These are phyloP conservation scores for Heliosperma pusillum DNA, from an alignment of 148 eudicot species.

Conservation along the genomic window DNA sequence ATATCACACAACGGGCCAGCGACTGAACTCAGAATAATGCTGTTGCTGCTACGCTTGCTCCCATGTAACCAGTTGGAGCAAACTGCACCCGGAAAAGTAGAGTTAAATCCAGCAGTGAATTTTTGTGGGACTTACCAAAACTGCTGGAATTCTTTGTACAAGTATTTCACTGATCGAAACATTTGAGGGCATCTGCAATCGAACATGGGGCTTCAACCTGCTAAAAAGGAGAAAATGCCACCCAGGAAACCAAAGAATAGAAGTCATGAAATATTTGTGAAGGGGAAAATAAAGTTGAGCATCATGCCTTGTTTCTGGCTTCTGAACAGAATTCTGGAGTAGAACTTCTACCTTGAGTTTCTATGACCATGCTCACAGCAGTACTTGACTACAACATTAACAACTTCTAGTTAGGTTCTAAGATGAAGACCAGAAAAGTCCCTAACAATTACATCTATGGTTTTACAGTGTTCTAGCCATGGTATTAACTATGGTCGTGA, in stretches of 20 bases:
- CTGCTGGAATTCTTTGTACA: constrained; percentile 21
- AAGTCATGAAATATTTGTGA: constrained; percentile 37
- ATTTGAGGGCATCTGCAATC: constrained; percentile 21
- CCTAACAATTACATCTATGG: neutral
- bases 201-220: constrained; percentile 46
- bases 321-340: constrained; percentile 38
- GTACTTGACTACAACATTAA: constrained; percentile 40
- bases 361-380: constrained; percentile 46
- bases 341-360: constrained; percentile 51
- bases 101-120: constrained; percentile 33
- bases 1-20: constrained; percentile 14
- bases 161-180: constrained; percentile 7
- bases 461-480: neutral
- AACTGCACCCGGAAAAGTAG: constrained; percentile 33
- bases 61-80: constrained; percentile 11
- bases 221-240: constrained; percentile 27
- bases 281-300: constrained; percentile 20
- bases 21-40: constrained; percentile 13
- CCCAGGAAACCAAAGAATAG: constrained; percentile 31
- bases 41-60: constrained; percentile 17
- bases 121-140: constrained; percentile 32
- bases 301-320: constrained; percentile 61
- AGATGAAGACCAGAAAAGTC: neutral
- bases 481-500: too few relatives aligned
- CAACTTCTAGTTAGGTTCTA: constrained; percentile 6